Base-by-base conservation (phyloP, 148 eudicot species). In the Salicornia ramosissima region DNA sequence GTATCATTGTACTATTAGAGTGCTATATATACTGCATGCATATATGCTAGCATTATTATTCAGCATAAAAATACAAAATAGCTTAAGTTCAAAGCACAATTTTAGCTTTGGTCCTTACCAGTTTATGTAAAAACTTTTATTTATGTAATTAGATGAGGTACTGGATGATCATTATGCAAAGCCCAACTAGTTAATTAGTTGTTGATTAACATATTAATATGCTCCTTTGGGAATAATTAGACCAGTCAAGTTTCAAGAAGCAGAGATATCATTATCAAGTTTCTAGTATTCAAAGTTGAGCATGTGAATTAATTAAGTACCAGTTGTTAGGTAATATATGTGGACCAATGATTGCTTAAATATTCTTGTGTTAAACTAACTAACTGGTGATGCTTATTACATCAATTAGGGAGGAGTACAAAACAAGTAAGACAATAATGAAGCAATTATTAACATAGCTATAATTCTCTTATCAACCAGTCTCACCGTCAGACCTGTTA, bases 301-400 rank as follows among this genome's bases (percentile, higher is more conserved):
- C 18, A 49, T 49, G 62, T 57, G 10, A 29, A 57, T 16, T 57
- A 57, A 16, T 57, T 60, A 19, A 33, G 21, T 33, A 36, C 9
- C 14, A 57, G 18, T 1, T 19, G 4, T 28, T 57, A 57, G 61
- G 61, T 29, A 57, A 53, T n/a, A n/a, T n/a, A 18, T 36, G 66
- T 62, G 66, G 66, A 36, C 66, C 47, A 39, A 62, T 39, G 66
- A 62, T 62, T 62, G 66, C 47, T 39, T 62, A 29, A n/a, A 60
- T 39, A 14, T 33, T 60, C 6, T 33, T 2, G 1, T 36, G 16
- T 1, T 57, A 57, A 31, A 60, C 65, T 18, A 31, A 10, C 40
- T 3, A 14, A 63, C 18, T 40, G 30, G 2, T 34, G 7, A 21
- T 39, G 31, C 67, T 63, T 7, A 11, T 29, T 3, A 6, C 30